Evolutionary conservation across 768 basidiomycete genomes (phyloP).

Genomic region (Cytidiella melzeri): DNA sequence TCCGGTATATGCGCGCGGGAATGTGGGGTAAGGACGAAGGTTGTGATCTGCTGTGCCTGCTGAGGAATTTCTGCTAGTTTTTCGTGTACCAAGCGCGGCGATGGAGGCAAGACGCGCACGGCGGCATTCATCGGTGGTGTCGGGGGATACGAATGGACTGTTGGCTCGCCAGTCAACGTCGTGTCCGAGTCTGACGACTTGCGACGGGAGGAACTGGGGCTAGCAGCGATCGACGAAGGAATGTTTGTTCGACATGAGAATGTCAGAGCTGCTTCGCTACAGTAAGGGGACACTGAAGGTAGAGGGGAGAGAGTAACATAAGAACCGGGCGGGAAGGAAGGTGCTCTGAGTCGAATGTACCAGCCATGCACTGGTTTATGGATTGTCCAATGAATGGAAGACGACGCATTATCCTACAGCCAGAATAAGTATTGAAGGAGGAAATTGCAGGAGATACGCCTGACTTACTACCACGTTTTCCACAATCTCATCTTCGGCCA

Average conservation of each 20-base stretch:
- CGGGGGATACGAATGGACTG: constrained; percentile 33
- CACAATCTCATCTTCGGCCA: constrained; percentile 68
- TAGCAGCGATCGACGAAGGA: constrained; percentile 3
- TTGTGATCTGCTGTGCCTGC: constrained; percentile 10
- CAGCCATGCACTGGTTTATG: constrained; percentile 78
- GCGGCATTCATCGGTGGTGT: constrained; percentile 23
- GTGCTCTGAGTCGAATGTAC: constrained; percentile 76
- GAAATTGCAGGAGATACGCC: background rate
- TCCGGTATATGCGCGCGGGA: constrained; percentile 18
- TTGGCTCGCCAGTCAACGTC: constrained; percentile 21
- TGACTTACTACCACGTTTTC: constrained; percentile 64
- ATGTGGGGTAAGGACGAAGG: constrained; percentile 30
- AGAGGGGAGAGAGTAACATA: constrained; percentile 32
- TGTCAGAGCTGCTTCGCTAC: constrained; percentile 27
- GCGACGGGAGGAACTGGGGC: constrained; percentile 10
- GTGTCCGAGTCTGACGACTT: constrained; percentile 24
- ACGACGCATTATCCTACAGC: constrained; percentile 59
- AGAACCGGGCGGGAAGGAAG: constrained; percentile 53
- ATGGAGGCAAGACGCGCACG: constrained; percentile 22
- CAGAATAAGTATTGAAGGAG: background rate
- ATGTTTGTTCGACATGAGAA: constrained; percentile 30
- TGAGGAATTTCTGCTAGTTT: constrained; percentile 25
- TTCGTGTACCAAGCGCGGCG: constrained; percentile 23
- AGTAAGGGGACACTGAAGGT: constrained; percentile 24
- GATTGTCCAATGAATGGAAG: constrained; percentile 64